These are phyloP conservation scores for Trichophyton rubrum DNA, from an alignment of 2,329 filamentous ascomycete genomes.

Conservation along the genomic window DNA sequence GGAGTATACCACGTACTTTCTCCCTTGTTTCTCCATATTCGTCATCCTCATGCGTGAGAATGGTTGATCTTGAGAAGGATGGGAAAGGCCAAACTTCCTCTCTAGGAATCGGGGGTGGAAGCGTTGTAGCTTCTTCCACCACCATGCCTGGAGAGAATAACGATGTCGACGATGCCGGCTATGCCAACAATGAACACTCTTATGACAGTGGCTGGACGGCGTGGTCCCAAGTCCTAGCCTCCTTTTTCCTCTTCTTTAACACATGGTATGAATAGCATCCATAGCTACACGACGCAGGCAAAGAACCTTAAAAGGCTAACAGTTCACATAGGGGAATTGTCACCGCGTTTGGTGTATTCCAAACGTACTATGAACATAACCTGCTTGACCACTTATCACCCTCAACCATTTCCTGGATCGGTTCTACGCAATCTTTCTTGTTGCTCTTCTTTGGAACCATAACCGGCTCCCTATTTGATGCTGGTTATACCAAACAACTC, in stretches of 20 bases:
- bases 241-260: slow-evolving; percentile 38
- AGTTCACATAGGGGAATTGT: slow-evolving; percentile 34
- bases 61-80: slow-evolving; percentile 1
- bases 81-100: neutral
- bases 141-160: neutral
- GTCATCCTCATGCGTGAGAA: neutral
- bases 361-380: slow-evolving; percentile 40
- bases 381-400: slow-evolving; percentile 31
- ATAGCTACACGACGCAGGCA: neutral
- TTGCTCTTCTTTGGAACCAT: slow-evolving; percentile 41
- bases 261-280: slow-evolving; percentile 33
- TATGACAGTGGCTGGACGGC: slow-evolving; percentile 19
- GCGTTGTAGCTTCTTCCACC: neutral
- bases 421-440: slow-evolving; percentile 41
- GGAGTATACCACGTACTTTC: neutral
- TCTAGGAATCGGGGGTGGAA: neutral
- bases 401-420: slow-evolving; percentile 42
- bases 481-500: slow-evolving; percentile 34
- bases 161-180: slow-evolving; percentile 5
- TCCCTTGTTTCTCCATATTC: neutral
- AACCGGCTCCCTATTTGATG: slow-evolving; percentile 43
- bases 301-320: neutral
- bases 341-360: slow-evolving; percentile 42
- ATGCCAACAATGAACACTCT: slow-evolving; percentile 8
- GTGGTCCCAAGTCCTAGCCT: slow-evolving; percentile 37